Base-by-base conservation (phyloP, 2,329 filamentous ascomycete genomes). In the Monilinia fructigena region DNA sequence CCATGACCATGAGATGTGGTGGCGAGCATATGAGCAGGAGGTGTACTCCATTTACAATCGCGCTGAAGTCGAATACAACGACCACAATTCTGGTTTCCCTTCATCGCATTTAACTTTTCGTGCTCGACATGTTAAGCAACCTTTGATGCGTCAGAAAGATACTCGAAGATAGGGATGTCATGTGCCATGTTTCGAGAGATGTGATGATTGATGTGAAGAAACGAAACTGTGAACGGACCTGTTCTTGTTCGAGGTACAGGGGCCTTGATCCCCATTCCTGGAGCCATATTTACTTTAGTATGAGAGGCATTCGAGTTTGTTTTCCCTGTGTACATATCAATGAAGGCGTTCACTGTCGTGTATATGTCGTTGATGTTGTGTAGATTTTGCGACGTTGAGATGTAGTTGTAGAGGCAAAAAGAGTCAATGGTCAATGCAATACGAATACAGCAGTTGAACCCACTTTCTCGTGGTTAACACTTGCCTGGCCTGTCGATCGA, bases 21-120 rank as follows among this genome's bases (percentile, higher is more conserved):
- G n/a, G 64, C 58, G 42, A 56, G 35, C 31, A 63, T 52, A 20
- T 66, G 64, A 48, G 64, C 40, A 6, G 64, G 58, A 55, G 64
- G 58, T 26, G 58, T 55, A 26, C 70, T 73, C 74, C 74, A 75
- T 11, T 65, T 69, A 63, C 74, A 75, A 48, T 74, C 70, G 58
- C 71, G 61, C 60, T 74, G 69, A 11, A 75, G 70, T 20, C 73
- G 68, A 11, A 69, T 58, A 60, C 75, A 77, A 14, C 75, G 67
- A 16, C 79, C 80, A 87, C 86, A 89, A 74, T 83, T 83, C 80
- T 20, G 86, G 86, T 71, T 88, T 89, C 23, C 83, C 82, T 76
- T 89, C 87, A 72, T 90, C 87, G 71, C 87, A 90, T 77, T 90
- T 89, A 81, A 89, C 89, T 80, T 89, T 89, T 65, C 87, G 80